phyloP scores from a whole-genome alignment of 805 yeast genomes.

The Cyberlindnera lachancei region DNA sequence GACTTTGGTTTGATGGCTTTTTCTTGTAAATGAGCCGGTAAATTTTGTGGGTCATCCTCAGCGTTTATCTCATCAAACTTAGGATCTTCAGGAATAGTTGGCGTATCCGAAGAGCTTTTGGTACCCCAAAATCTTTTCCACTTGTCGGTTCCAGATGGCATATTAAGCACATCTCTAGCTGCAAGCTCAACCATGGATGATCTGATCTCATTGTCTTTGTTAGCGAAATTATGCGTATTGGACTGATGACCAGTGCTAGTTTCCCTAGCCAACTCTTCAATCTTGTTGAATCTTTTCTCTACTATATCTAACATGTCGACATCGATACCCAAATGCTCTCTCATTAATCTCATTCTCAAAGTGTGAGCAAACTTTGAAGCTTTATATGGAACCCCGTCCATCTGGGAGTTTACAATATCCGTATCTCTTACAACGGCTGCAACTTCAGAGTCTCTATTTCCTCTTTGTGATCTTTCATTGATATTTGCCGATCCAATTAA shows the following conservation, averaged over 20 bases:
- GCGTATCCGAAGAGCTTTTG: neutral
- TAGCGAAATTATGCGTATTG: conserved; percentile 35
- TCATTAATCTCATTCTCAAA: conserved; percentile 82
- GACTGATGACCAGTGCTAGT: conserved; percentile 23
- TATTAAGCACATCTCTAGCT: conserved; percentile 54
- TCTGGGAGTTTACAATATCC: conserved; percentile 51
- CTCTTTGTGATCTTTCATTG: conserved; percentile 94
- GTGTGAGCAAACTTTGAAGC: conserved; percentile 90
- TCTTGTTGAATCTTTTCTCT: conserved; percentile 56
- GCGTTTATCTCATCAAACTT: conserved; percentile 17
- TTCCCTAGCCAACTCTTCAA: conserved; percentile 28
- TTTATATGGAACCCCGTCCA: conserved; percentile 75
- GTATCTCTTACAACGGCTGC: conserved; percentile 85
- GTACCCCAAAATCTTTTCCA: conserved; percentile 29
- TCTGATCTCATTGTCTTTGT: conserved; percentile 27
- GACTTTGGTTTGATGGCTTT: conserved; percentile 14
- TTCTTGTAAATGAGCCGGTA: conserved; percentile 18
- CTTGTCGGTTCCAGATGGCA: conserved; percentile 38
- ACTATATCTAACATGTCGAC: conserved; percentile 78
- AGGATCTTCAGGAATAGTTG: conserved; percentile 13
- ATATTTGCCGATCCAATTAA: conserved; percentile 97
- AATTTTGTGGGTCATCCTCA: conserved; percentile 16
- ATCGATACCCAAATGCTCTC: conserved; percentile 94
- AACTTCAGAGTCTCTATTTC: conserved; percentile 88
- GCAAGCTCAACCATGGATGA: conserved; percentile 76